A percentile compares a stretch with the other conserved stretches of the same genome.
Evolutionary conservation across 1,284 basidiomycete genomes (phyloP).

Genomic region (Pulveroboletus sp.): DNA sequence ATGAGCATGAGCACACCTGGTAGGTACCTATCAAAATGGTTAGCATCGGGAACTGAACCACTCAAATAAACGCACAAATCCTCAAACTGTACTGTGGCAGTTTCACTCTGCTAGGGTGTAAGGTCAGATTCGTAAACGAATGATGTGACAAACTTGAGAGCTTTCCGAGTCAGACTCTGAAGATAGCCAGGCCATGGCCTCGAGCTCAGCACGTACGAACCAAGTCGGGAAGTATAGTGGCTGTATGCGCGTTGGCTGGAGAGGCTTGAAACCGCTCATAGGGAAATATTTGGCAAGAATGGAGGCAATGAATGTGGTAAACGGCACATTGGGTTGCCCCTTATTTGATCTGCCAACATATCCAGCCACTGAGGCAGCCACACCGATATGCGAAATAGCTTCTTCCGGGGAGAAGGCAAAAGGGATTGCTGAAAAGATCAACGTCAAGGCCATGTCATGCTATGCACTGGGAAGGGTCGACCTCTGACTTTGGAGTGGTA

Average conservation of each 20-base stretch:
- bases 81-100: constrained; percentile 28
- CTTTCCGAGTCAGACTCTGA: constrained; percentile 24
- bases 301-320: constrained; percentile 23
- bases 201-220: constrained; percentile 56
- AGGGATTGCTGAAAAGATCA: constrained; percentile 38
- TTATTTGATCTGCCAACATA: constrained; percentile 18
- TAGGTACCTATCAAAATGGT: constrained; percentile 26
- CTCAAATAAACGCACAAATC: constrained; percentile 25
- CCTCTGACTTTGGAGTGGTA: constrained; percentile 50
- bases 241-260: constrained; percentile 36
- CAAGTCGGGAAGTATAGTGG: constrained; percentile 64
- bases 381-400: constrained; percentile 34
- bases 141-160: constrained; percentile 25
- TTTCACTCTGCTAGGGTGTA: constrained; percentile 19
- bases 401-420: constrained; percentile 40
- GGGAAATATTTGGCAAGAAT: constrained; percentile 35
- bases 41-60: constrained; percentile 2
- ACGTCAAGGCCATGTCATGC: constrained; percentile 12
- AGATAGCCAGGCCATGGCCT: constrained; percentile 36
- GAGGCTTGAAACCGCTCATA: constrained; percentile 24
- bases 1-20: constrained; percentile 24
- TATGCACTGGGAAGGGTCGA: constrained; percentile 21
- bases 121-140: neutral
- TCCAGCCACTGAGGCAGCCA: constrained; percentile 20
- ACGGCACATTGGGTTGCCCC: constrained; percentile 18